Conservation (phyloP, 2,329 filamentous ascomycete genomes). For the Westerdykella aurantiaca region DNA sequence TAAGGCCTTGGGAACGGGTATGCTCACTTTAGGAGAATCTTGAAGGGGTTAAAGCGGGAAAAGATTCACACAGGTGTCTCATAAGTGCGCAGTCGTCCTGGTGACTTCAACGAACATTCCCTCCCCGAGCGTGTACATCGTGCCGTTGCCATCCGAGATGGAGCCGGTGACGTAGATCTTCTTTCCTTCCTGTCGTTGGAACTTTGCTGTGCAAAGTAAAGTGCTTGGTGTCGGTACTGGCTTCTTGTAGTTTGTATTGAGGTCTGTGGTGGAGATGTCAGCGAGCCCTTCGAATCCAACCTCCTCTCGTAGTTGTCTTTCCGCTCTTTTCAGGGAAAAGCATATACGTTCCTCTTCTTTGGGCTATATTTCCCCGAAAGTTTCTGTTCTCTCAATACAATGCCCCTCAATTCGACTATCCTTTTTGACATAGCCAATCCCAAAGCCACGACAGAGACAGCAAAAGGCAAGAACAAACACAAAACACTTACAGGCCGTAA, state of each 20-base stretch:
- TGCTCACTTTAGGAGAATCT: no score
- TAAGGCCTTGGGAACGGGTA: no score
- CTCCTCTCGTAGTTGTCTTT: no score
- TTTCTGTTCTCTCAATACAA: neutral
- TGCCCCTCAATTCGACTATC: neutral
- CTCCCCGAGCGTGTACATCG: constrained; percentile 48
- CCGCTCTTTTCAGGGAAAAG: no score
- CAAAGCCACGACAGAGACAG: neutral
- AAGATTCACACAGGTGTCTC: neutral
- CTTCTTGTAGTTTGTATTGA: constrained; percentile 51
- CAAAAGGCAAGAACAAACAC: neutral
- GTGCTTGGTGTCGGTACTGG: constrained; percentile 49
- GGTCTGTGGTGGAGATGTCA: constrained; percentile 29
- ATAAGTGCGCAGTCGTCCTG: neutral
- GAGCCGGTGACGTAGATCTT: constrained; percentile 49
- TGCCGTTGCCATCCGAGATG: constrained; percentile 47
- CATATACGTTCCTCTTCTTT: no score
- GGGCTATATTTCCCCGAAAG: no score
- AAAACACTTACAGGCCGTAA: constrained; percentile 33
- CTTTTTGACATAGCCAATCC: no score
- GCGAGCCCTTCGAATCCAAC: neutral
- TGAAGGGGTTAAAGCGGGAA: no score
- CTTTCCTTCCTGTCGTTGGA: constrained; percentile 47
- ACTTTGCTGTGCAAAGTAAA: constrained; percentile 44
- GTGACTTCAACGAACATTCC: constrained; percentile 45